Evolutionary conservation across 352 stramenopile species (phyloP).

Genomic region (Phytopythium litorale): DNA sequence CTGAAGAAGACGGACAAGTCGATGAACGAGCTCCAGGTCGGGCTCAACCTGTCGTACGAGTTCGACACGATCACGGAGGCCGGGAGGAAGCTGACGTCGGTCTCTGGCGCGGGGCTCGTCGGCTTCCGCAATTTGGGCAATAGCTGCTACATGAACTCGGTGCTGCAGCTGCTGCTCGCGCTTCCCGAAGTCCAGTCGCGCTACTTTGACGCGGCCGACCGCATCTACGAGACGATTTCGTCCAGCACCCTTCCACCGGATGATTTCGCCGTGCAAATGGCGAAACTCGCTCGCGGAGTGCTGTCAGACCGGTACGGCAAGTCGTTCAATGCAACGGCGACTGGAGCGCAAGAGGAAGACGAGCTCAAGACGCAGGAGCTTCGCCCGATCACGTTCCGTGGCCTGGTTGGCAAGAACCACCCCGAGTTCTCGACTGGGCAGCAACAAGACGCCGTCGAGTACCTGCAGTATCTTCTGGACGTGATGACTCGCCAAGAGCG

Average conservation of each 20-base stretch:
- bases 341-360: slow-evolving; percentile 28
- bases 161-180: slow-evolving; percentile 93
- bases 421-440: slow-evolving; percentile 96
- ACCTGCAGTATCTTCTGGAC: slow-evolving; percentile 96
- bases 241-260: slow-evolving; percentile 27
- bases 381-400: slow-evolving; percentile 91
- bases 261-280: slow-evolving; percentile 92
- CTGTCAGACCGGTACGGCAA: slow-evolving; percentile 86
- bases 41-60: slow-evolving; percentile 97
- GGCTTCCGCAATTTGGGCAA: slow-evolving; percentile 99
- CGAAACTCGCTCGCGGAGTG: slow-evolving; percentile 89
- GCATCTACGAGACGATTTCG: slow-evolving; percentile 52
- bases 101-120: slow-evolving; percentile 90
- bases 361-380: slow-evolving; percentile 40
- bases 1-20: slow-evolving; percentile 98
- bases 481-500: slow-evolving; percentile 87
- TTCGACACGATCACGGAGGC: slow-evolving; percentile 98
- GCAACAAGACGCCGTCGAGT: slow-evolving; percentile 98
- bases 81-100: slow-evolving; percentile 88
- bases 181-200: slow-evolving; percentile 70
- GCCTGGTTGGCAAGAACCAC: slow-evolving; percentile 93
- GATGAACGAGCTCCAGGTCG: slow-evolving; percentile 96
- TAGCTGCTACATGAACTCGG: slow-evolving; percentile 99
- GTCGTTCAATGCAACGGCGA: slow-evolving; percentile 22
- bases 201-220: slow-evolving; percentile 56